These are phyloP conservation scores for Aspergillus ellipticus DNA, from an alignment of 495 filamentous ascomycete genomes.

Conservation along the genomic window DNA sequence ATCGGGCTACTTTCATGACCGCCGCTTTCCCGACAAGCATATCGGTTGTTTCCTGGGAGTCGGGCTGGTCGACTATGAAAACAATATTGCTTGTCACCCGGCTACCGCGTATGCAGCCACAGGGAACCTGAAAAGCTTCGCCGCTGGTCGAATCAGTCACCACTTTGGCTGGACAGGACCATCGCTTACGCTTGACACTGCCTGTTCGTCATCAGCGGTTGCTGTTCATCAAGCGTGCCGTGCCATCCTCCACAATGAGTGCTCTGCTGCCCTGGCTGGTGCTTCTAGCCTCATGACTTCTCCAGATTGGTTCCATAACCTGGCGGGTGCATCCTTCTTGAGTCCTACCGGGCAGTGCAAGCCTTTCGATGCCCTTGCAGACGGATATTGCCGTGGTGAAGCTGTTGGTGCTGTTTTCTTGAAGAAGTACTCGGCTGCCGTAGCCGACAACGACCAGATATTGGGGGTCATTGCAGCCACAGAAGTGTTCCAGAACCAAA, in stretches of 20 bases:
- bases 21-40: conserved; percentile 2
- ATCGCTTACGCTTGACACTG: conserved; percentile 37
- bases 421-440: conserved; percentile 58
- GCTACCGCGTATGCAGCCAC: conserved; percentile 35
- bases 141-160: conserved; percentile 29
- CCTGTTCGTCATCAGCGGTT: conserved; percentile 41
- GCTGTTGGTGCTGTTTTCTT: conserved; percentile 58
- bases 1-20: conserved; percentile 27
- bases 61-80: conserved; percentile 26
- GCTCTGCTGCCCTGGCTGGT: conserved; percentile 30
- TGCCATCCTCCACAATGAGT: conserved; percentile 29
- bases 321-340: conserved; percentile 29
- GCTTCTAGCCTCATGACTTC: conserved; percentile 38
- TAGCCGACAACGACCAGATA: conserved; percentile 57
- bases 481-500: conserved; percentile 59
- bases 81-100: conserved; percentile 29
- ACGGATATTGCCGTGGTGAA: conserved; percentile 72
- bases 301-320: conserved; percentile 25
- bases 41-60: conserved; percentile 34
- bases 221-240: conserved; percentile 35
- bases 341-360: conserved; percentile 52
- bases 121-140: conserved; percentile 26
- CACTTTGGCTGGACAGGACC: conserved; percentile 49
- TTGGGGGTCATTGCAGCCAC: conserved; percentile 56
- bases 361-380: conserved; percentile 63